Conservation (phyloP, 371 early-diverging fungal genomes). For the Mortierella sp. region DNA sequence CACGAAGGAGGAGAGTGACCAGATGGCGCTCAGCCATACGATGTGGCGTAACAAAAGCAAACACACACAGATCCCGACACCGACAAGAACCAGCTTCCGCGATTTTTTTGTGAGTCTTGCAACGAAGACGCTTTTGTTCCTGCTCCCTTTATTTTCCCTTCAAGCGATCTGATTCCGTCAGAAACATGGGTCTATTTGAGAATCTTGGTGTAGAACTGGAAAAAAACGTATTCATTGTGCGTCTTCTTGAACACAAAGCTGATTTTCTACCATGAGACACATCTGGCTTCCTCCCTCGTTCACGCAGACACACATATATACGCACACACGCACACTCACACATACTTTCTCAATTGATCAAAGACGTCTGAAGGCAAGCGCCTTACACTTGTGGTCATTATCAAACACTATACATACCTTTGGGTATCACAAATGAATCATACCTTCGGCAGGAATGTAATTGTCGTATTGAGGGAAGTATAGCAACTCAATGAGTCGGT, state of each 20-base stretch:
- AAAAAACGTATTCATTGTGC: neutral
- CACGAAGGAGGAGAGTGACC: neutral
- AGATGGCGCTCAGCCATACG: neutral
- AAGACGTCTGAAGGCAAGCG: neutral
- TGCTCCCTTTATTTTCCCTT: neutral
- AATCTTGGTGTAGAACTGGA: slow-evolving; percentile 20
- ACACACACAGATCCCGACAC: neutral
- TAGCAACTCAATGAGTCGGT: neutral
- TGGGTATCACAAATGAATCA: neutral
- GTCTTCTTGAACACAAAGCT: neutral
- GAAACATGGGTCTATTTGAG: slow-evolving; percentile 19
- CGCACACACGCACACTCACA: neutral
- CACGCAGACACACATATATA: neutral
- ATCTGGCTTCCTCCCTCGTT: neutral
- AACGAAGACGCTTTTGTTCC: neutral
- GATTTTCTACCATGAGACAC: neutral
- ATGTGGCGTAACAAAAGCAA: neutral
- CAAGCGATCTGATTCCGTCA: slow-evolving; percentile 8
- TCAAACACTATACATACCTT: neutral
- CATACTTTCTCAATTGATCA: neutral
- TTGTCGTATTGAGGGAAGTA: neutral
- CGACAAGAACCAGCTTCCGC: neutral
- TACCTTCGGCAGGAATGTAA: neutral
- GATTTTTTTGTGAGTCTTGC: neutral
- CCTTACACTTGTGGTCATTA: neutral